Base-by-base conservation (phyloP, 345 rosid genomes). In the Litchi chinensis region DNA sequence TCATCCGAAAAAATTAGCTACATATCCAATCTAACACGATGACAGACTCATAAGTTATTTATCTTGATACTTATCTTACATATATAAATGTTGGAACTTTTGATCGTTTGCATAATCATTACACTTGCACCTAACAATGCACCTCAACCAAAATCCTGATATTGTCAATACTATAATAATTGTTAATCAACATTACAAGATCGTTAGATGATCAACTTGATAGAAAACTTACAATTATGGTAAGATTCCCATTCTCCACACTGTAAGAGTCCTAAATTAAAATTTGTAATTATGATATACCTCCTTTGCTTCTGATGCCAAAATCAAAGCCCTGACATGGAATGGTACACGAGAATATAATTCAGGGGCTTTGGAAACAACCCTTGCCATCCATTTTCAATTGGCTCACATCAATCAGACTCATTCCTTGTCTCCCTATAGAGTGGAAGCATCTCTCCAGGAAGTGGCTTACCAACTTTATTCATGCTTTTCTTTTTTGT, bases 361-460 rank as follows among this genome's bases (percentile, higher is more conserved):
- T 56, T 41, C 70, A n/a, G 40, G 59, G 24, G 57, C 28, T 40
- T 75, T 68, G 28, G 54, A 62, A 68, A 18, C 18, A 40, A 43
- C 73, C 76, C 73, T 71, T 19, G 52, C 83, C 79, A 56, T 68
- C 48, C 78, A 40, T 79, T 74, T 74, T 19, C 62, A 60, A 44
- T 65, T 59, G 54, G 4, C 59, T 15, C 52, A 68, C 44, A 66
- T 44, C 44, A 56, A 32, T 21, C 59, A 56, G 32, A 26, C 60
- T 5, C 2, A 52, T 71, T 15, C 57, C 24, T 22, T 43, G 41
- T 32, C 37, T 68, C 57, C 6, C 57, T 6, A 4, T 11, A 52
- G n/a, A 16, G 59, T 21, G 48, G 37, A 21, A 62, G 77, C 46
- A 43, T 43, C 46, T 43, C 46, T 10, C 46, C 46, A 43, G 9